Percentiles rank a stretch among this genome's conserved stretches.
Conservation (phyloP, 2,329 filamentous ascomycete species). For the Ploettnerulaceae sp. region DNA sequence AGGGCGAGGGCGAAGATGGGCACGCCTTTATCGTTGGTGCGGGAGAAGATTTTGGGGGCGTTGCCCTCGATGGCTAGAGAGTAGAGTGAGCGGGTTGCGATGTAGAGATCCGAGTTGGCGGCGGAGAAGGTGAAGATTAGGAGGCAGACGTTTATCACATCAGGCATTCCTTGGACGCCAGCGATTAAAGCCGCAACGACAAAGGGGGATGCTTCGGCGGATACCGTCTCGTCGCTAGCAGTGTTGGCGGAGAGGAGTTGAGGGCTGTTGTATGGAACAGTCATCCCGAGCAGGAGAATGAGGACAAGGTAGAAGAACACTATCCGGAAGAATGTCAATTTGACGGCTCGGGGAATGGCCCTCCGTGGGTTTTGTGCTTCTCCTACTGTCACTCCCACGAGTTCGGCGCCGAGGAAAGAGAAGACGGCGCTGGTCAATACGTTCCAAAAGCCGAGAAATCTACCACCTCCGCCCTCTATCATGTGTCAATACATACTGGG, state of each 20-base stretch:
- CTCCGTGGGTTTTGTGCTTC: conserved; percentile 58
- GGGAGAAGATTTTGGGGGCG: conserved; percentile 55
- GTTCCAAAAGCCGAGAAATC: conserved; percentile 55
- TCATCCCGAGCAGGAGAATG: conserved; percentile 56
- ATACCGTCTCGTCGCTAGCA: conserved; percentile 40
- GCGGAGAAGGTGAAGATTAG: conserved; percentile 63
- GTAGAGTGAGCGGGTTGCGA: conserved; percentile 66
- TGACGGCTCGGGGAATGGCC: conserved; percentile 62
- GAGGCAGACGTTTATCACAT: conserved; percentile 64
- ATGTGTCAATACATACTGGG: conserved; percentile 4
- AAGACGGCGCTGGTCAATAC: conserved; percentile 49
- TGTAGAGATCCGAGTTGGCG: conserved; percentile 57
- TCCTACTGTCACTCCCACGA: conserved; percentile 57
- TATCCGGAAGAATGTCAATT: conserved; percentile 57
- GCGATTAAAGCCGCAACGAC: conserved; percentile 59
- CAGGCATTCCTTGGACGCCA: conserved; percentile 57
- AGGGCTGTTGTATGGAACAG: conserved; percentile 60
- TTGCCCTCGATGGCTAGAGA: conserved; percentile 63
- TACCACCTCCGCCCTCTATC: conserved; percentile 39
- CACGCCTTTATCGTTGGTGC: conserved; percentile 54
- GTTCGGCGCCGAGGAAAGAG: conserved; percentile 60
- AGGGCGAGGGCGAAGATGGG: conserved; percentile 42
- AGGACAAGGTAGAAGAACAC: conserved; percentile 59
- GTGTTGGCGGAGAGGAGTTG: conserved; percentile 47
- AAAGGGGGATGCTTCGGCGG: conserved; percentile 47